Evolutionary conservation across 2,329 filamentous ascomycete species (phyloP).

Genomic region (Pestalotiopsis sp.): DNA sequence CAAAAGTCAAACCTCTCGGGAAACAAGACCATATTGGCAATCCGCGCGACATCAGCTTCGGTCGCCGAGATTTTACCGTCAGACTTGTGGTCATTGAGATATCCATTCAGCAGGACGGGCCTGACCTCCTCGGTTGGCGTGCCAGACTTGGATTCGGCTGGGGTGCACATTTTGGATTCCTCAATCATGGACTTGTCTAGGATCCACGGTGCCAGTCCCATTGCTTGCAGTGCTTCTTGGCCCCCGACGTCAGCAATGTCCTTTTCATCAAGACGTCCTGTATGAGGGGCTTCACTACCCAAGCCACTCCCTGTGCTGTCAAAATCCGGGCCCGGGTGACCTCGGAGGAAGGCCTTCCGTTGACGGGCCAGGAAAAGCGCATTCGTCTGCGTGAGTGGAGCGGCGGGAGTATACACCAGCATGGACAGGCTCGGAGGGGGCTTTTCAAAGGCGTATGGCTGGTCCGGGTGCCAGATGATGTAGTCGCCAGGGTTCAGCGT

Average conservation of each 20-base stretch:
- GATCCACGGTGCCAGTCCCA: slow-evolving; percentile 59
- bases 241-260: slow-evolving; percentile 56
- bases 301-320: slow-evolving; percentile 55
- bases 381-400: slow-evolving; percentile 60
- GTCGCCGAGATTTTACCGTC: slow-evolving; percentile 37
- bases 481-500: slow-evolving; percentile 59
- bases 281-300: slow-evolving; percentile 54
- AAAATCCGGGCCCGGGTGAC: slow-evolving; percentile 58
- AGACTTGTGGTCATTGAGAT: slow-evolving; percentile 26
- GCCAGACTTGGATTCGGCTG: slow-evolving; percentile 21
- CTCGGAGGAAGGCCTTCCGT: slow-evolving; percentile 58
- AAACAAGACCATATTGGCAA: slow-evolving; percentile 61
- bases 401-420: slow-evolving; percentile 58
- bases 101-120: slow-evolving; percentile 21
- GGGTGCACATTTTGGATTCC: slow-evolving; percentile 17
- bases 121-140: slow-evolving; percentile 23
- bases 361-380: slow-evolving; percentile 60
- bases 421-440: slow-evolving; percentile 40
- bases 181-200: slow-evolving; percentile 34
- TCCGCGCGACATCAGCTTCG: slow-evolving; percentile 54
- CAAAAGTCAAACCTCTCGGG: slow-evolving; percentile 54
- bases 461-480: slow-evolving; percentile 61
- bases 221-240: slow-evolving; percentile 54
- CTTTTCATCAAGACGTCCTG: slow-evolving; percentile 49
- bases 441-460: slow-evolving; percentile 55